Conservation (phyloP, 257 asterid species). For the Thymus mandschuricus region DNA sequence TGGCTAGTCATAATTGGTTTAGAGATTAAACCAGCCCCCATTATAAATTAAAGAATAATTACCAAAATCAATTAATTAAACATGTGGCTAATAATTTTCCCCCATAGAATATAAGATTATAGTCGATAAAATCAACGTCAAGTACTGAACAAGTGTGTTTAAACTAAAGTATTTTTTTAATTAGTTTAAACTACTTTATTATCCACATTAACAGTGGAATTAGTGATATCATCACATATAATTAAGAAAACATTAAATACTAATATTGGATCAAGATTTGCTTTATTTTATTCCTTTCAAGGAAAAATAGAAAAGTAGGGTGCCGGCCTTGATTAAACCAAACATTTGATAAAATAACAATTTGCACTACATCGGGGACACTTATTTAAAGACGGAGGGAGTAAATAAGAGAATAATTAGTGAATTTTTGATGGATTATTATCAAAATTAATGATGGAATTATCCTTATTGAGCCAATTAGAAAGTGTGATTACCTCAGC, state of each 20-base stretch:
- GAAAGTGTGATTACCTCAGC: conserved; percentile 38
- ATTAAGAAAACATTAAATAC: neutral
- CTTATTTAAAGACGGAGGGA: no score
- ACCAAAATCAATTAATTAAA: neutral
- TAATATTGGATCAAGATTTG: conserved; percentile 37
- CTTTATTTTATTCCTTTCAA: conserved; percentile 22
- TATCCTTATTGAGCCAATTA: conserved; percentile 54
- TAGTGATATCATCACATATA: neutral
- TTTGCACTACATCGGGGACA: neutral
- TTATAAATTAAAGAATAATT: neutral
- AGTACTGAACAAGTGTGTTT: neutral
- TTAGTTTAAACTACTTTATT: neutral
- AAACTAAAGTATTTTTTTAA: neutral
- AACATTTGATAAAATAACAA: conserved; percentile 24
- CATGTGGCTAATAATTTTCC: neutral
- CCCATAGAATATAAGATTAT: neutral
- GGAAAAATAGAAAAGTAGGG: conserved; percentile 24
- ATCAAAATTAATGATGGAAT: conserved; percentile 37
- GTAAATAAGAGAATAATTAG: conserved; percentile 15
- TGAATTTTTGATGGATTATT: neutral
- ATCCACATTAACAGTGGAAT: conserved; percentile 2
- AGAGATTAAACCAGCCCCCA: neutral
- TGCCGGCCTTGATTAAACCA: conserved; percentile 20
- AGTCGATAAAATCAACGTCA: neutral
- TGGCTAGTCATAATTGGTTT: neutral